Evolutionary conservation across 352 stramenopile species (phyloP).

Genomic region (Globisporangium radiosum): DNA sequence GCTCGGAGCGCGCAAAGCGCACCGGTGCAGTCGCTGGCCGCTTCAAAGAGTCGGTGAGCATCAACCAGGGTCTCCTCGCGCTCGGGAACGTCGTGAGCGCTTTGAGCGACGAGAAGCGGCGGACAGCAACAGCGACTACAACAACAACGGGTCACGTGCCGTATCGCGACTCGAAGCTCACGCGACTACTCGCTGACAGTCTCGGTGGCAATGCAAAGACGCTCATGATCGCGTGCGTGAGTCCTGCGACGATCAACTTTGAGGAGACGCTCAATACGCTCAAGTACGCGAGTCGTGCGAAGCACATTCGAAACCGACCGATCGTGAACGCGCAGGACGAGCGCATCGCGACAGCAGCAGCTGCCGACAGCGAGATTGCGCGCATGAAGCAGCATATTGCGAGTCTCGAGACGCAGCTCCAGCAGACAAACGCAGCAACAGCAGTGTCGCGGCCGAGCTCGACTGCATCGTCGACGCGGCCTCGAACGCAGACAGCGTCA

Average conservation of each 20-base stretch:
- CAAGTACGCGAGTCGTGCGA: slow-evolving; percentile 97
- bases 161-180: slow-evolving; percentile 91
- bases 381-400: slow-evolving; percentile 79
- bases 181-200: slow-evolving; percentile 80
- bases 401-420: slow-evolving; percentile 58
- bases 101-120: slow-evolving; percentile 88
- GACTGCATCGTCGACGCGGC: background rate
- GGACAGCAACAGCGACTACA: slow-evolving; percentile 5
- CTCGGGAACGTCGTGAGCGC: slow-evolving; percentile 95
- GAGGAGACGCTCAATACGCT: slow-evolving; percentile 98
- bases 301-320: slow-evolving; percentile 99
- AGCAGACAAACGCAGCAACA: slow-evolving; percentile 18
- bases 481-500: background rate
- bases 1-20: slow-evolving; percentile 91
- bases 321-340: slow-evolving; percentile 90
- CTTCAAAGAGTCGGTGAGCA: slow-evolving; percentile 93
- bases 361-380: slow-evolving; percentile 42
- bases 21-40: slow-evolving; percentile 83
- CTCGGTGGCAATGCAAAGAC: slow-evolving; percentile 88
- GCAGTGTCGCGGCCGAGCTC: slow-evolving; percentile 1
- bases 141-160: slow-evolving; percentile 56
- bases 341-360: slow-evolving; percentile 23
- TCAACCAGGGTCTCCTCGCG: slow-evolving; percentile 93
- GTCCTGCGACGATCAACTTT: slow-evolving; percentile 72
- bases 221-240: slow-evolving; percentile 89